Conservation (phyloP, 768 basidiomycete genomes). For the Russula vinacea region DNA sequence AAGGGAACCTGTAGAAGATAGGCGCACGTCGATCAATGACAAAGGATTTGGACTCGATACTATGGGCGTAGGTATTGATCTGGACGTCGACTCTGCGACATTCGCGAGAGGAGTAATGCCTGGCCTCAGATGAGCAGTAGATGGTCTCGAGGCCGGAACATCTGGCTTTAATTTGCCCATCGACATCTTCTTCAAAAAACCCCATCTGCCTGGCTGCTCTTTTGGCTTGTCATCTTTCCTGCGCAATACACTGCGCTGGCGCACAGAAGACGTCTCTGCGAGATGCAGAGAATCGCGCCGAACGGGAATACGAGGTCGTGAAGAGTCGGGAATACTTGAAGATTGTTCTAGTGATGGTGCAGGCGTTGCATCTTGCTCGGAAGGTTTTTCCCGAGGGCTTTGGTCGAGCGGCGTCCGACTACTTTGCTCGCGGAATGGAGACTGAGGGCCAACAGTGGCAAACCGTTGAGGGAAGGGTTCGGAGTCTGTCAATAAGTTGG, state of each 20-base stretch:
- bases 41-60: slow-evolving; percentile 31
- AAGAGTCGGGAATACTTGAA: slow-evolving; percentile 4
- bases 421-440: slow-evolving; percentile 40
- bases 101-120: slow-evolving; percentile 26
- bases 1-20: slow-evolving; percentile 68
- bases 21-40: slow-evolving; percentile 36
- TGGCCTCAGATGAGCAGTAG: slow-evolving; percentile 41
- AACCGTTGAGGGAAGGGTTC: slow-evolving; percentile 53
- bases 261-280: slow-evolving; percentile 9
- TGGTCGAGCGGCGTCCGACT: slow-evolving; percentile 43
- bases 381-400: slow-evolving; percentile 46
- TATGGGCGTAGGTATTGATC: slow-evolving; percentile 11
- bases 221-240: slow-evolving; percentile 31
- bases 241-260: slow-evolving; percentile 29
- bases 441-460: slow-evolving; percentile 59
- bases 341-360: neutral
- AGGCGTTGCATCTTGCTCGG: neutral
- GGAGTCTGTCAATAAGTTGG: slow-evolving; percentile 53
- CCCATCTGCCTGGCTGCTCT: slow-evolving; percentile 76
- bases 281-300: slow-evolving; percentile 9
- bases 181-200: slow-evolving; percentile 97
- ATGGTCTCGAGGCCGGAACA: slow-evolving; percentile 37
- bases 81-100: slow-evolving; percentile 18
- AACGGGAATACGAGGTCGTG: neutral
- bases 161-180: slow-evolving; percentile 89